phyloP scores from a whole-genome alignment of 1,284 basidiomycete genomes.

The Pascua sp. region DNA sequence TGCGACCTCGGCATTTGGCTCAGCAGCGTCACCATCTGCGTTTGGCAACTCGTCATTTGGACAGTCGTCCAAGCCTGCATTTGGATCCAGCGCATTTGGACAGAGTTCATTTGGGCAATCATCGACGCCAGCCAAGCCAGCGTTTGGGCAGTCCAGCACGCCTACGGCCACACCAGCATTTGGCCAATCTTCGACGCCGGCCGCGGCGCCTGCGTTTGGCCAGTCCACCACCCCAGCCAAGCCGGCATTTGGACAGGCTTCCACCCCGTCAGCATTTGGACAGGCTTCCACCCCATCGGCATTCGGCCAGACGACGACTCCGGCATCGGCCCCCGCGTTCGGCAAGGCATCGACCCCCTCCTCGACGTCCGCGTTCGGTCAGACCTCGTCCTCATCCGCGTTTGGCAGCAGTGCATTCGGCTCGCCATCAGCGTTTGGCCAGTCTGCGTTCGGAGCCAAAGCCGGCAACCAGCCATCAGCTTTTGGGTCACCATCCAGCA shows the following conservation, averaged over 20 bases:
- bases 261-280: conserved; percentile 3
- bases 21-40: conserved; percentile 4
- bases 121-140: conserved; percentile 3
- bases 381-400: conserved; percentile 4
- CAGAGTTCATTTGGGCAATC: conserved; percentile 6
- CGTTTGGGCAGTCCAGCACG: conserved; percentile 9
- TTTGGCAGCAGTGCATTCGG: conserved; percentile 16
- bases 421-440: conserved; percentile 16
- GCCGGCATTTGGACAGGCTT: conserved; percentile 22
- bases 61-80: neutral
- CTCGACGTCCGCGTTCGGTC: conserved; percentile 16
- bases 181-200: conserved; percentile 4
- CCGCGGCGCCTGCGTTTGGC: conserved; percentile 18
- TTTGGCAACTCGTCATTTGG: conserved; percentile 29
- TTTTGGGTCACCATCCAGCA: neutral
- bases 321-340: neutral
- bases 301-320: conserved; percentile 7
- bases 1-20: neutral
- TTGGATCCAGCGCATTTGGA: conserved; percentile 18
- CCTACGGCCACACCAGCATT: no score
- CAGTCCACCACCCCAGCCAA: neutral
- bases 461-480: neutral
- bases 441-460: conserved; percentile 4
- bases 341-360: conserved; percentile 4
- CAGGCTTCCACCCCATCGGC: neutral